phyloP scores from a whole-genome alignment of 2,329 filamentous ascomycete genomes.

The Penicillium frequentans region DNA sequence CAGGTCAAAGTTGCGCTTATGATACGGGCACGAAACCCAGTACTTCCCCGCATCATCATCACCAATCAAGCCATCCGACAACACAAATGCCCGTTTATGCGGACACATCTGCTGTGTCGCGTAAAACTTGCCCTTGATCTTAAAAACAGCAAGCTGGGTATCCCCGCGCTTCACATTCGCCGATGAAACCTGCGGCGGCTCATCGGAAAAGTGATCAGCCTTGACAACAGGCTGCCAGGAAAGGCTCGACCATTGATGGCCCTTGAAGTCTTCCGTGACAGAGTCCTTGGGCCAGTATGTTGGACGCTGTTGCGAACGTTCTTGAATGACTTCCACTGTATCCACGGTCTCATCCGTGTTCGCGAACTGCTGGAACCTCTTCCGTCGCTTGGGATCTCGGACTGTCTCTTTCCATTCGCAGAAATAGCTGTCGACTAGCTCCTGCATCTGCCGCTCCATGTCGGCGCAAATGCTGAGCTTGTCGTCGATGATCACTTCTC shows the following conservation, averaged over 20 bases:
- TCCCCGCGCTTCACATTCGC: conserved; percentile 82
- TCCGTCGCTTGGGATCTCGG: conserved; percentile 64
- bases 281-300: conserved; percentile 74
- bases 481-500: conserved; percentile 80
- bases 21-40: conserved; percentile 85
- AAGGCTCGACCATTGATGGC: conserved; percentile 63
- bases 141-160: conserved; percentile 85
- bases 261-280: conserved; percentile 70
- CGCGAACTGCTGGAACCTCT: conserved; percentile 77
- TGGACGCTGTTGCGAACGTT: conserved; percentile 72
- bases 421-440: conserved; percentile 79
- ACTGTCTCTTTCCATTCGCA: conserved; percentile 90
- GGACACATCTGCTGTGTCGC: conserved; percentile 94
- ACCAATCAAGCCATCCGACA: conserved; percentile 81
- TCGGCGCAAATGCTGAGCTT: conserved; percentile 81
- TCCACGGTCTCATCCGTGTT: conserved; percentile 74
- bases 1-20: conserved; percentile 87
- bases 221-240: conserved; percentile 80
- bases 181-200: conserved; percentile 67
- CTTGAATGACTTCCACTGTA: conserved; percentile 67
- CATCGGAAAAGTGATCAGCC: conserved; percentile 66
- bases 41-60: conserved; percentile 60
- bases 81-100: conserved; percentile 86
- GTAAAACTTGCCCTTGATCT: conserved; percentile 76
- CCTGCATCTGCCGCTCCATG: conserved; percentile 84